Evolutionary conservation across 306 rosid species (phyloP), one percentile per base, ranked within the genome.

Genomic region (Trifolium fragiferum): DNA sequence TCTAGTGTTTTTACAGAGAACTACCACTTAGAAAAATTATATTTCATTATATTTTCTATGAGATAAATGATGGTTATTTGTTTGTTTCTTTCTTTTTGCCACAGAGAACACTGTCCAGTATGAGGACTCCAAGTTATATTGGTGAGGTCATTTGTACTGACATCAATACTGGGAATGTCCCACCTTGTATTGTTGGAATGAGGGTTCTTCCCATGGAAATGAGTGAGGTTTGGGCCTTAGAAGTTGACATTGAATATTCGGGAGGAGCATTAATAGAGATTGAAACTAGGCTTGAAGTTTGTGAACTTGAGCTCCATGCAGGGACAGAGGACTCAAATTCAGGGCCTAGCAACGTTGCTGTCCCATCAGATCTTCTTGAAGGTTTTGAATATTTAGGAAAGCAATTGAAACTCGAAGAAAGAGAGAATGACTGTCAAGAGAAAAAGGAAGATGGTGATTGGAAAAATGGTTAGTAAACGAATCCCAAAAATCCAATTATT

Each of bases 181-280:
- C 99, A 57, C 99, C 99, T 64, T 78, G 82, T 67, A 85, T 94
- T 47, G 77, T 77, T 62, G 84, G 89, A 78, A 85, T 92, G 87
- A 90, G 94, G 82, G 91, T 87, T 64, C 86, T 90, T 84, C 97
- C 99, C 4, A 76, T 85, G 86, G 99, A 90, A 73, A 82, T 85
- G 86, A 86, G 78, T 66, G 97, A 92, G 79, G 95, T 88, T 60
- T 90, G 97, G 92, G 88, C 96, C 14, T 63, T 92, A 53, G 99
- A 94, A 79, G 81, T 90, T 66, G 99, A 94, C 83, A 74, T 91
- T 66, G 97, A 88, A 75, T 94, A 94, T 76, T 87, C 88, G 68
- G 99, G 99, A 73, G 95, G 96, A 60, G 86, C 85, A 20, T 58
- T 83, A 43, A 73, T 94, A 59, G 89, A 82, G 70, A 79, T 94